Conservation (phyloP, 1,284 basidiomycete genomes). For the Moniliophthora roreri region DNA sequence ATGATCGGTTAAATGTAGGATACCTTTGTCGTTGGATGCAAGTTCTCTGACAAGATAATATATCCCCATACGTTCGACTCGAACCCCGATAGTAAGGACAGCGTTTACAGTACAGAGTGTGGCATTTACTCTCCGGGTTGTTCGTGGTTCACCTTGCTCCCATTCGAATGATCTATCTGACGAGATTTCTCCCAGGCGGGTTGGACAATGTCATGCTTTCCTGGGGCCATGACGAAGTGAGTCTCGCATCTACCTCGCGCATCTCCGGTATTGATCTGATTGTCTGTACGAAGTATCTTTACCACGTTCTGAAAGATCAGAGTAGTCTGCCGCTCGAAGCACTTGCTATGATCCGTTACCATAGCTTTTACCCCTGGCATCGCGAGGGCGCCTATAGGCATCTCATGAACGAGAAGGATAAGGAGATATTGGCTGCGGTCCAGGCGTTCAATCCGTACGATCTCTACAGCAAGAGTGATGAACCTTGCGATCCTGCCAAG, state of each 20-base stretch:
- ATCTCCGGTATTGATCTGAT: slow-evolving; percentile 5
- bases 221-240: slow-evolving; percentile 88
- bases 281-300: slow-evolving; percentile 59
- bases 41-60: slow-evolving; percentile 81
- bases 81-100: slow-evolving; percentile 77
- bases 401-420: slow-evolving; percentile 71
- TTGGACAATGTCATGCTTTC: slow-evolving; percentile 90
- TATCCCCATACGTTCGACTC: slow-evolving; percentile 82
- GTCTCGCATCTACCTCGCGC: slow-evolving; percentile 18
- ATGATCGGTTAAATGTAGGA: slow-evolving; percentile 47
- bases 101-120: slow-evolving; percentile 75
- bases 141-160: too few relatives aligned
- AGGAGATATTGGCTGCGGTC: slow-evolving; percentile 62
- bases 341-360: slow-evolving; percentile 90
- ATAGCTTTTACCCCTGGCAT: slow-evolving; percentile 94
- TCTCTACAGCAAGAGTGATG: slow-evolving; percentile 87
- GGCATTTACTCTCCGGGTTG: slow-evolving; percentile 86
- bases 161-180: too few relatives aligned
- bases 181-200: too few relatives aligned
- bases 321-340: slow-evolving; percentile 80
- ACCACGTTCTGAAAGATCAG: slow-evolving; percentile 76
- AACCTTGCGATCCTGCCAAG: slow-evolving; percentile 58
- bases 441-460: slow-evolving; percentile 88
- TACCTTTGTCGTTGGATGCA: slow-evolving; percentile 87
- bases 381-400: slow-evolving; percentile 81